Conservation (phyloP, 768 basidiomycete genomes). For the Rhizopogon salebrosus region DNA sequence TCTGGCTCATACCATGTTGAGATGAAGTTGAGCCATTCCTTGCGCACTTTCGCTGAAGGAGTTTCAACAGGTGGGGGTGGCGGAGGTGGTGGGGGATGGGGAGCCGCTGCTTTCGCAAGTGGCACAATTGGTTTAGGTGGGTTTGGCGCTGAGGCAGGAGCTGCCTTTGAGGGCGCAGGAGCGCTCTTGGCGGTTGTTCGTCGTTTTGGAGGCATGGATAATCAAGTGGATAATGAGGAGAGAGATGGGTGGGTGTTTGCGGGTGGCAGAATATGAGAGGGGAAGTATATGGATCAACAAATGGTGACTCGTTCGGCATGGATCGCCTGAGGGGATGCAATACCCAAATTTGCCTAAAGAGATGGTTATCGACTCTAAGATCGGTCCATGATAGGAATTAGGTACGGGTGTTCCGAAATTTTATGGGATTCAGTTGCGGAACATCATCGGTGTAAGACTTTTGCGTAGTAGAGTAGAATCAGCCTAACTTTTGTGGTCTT, state of each 20-base stretch:
- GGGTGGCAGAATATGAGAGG: conserved; percentile 11
- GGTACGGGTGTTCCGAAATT: conserved; percentile 13
- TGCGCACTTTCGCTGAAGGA: conserved; percentile 21
- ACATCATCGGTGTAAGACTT: neutral
- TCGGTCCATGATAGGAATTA: conserved; percentile 29
- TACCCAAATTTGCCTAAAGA: conserved; percentile 15
- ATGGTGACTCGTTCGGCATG: conserved; percentile 22
- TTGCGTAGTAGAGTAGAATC: neutral
- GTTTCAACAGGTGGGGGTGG: conserved; percentile 16
- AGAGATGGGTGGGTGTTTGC: neutral
- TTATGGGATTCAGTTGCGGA: neutral
- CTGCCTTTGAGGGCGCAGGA: conserved; percentile 7
- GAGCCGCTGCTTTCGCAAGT: conserved; percentile 10
- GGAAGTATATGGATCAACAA: conserved; percentile 16
- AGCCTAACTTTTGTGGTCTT: conserved; percentile 2
- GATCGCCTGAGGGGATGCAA: conserved; percentile 16
- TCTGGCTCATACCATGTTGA: conserved; percentile 26
- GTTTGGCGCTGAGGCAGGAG: neutral
- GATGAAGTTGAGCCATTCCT: conserved; percentile 25
- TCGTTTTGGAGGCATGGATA: conserved; percentile 26
- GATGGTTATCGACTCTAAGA: conserved; percentile 25
- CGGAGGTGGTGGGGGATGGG: conserved; percentile 8
- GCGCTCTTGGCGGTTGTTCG: conserved; percentile 14
- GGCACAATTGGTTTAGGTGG: conserved; percentile 5
- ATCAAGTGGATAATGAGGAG: neutral